Evolutionary conservation across 192 early-diverging fungal species (phyloP).

Genomic region (Linnemannia elongata): DNA sequence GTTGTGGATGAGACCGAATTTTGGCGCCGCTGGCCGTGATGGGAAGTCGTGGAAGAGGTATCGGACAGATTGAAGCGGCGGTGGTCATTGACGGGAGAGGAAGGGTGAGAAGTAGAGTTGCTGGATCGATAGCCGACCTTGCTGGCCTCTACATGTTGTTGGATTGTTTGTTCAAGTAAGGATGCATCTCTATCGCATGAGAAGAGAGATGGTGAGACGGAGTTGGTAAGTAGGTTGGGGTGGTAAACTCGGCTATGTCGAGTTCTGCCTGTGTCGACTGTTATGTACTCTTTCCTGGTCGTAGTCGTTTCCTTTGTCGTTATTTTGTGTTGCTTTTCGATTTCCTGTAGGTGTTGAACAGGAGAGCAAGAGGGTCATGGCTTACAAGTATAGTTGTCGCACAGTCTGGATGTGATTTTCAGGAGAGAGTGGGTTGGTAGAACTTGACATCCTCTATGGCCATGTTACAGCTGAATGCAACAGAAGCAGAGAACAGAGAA

Average conservation of each 20-base stretch:
- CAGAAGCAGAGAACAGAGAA: neutral
- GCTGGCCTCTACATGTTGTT: constrained; percentile 56
- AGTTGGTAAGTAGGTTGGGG: neutral
- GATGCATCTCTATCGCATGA: constrained; percentile 36
- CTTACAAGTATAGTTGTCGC: constrained; percentile 54
- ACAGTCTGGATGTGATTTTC: constrained; percentile 48
- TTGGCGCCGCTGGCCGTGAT: constrained; percentile 20
- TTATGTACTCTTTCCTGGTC: neutral
- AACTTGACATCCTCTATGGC: constrained; percentile 60
- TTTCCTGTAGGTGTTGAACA: neutral
- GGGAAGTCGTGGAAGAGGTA: constrained; percentile 14
- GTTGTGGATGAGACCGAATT: constrained; percentile 23
- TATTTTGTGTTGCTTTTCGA: too few relatives aligned
- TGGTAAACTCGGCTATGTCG: neutral
- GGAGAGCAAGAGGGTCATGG: neutral
- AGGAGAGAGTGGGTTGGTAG: constrained; percentile 45
- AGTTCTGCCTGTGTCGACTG: neutral
- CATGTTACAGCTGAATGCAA: constrained; percentile 45
- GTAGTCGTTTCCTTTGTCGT: neutral
- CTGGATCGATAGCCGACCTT: constrained; percentile 48
- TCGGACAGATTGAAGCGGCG: constrained; percentile 21
- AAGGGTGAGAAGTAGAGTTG: constrained; percentile 25
- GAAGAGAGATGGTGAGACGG: neutral
- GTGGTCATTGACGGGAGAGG: constrained; percentile 36
- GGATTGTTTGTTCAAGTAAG: constrained; percentile 48